phyloP scores from a whole-genome alignment of 2,329 filamentous ascomycete genomes.

The Monilinia vaccinii-corymbosi region DNA sequence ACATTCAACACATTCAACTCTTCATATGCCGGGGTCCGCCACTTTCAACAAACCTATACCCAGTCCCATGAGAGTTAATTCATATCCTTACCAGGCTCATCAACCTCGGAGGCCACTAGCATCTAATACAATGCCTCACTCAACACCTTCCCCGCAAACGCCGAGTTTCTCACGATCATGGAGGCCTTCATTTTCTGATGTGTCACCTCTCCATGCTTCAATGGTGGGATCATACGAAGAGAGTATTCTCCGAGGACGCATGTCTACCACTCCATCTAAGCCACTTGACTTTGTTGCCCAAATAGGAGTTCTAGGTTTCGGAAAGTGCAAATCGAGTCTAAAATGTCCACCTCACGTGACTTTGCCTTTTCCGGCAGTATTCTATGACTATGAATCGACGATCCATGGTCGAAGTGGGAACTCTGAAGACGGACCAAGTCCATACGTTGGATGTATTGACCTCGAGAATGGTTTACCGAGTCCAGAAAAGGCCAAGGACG shows the following conservation, averaged over 20 bases:
- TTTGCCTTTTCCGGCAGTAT: slow-evolving; percentile 86
- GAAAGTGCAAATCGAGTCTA: slow-evolving; percentile 77
- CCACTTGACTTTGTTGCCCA: slow-evolving; percentile 90
- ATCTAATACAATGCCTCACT: slow-evolving; percentile 40
- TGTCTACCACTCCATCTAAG: slow-evolving; percentile 92
- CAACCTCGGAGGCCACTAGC: slow-evolving; percentile 69
- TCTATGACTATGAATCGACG: slow-evolving; percentile 80
- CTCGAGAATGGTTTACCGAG: slow-evolving; percentile 68
- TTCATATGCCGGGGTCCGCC: slow-evolving; percentile 30
- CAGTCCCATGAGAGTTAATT: slow-evolving; percentile 47
- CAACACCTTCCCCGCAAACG: slow-evolving; percentile 39
- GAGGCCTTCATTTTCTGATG: slow-evolving; percentile 64
- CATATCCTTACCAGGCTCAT: slow-evolving; percentile 68
- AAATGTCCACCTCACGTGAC: slow-evolving; percentile 85
- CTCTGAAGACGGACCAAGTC: slow-evolving; percentile 79
- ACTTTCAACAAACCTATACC: slow-evolving; percentile 37
- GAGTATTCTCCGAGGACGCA: slow-evolving; percentile 85
- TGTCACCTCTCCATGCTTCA: slow-evolving; percentile 72
- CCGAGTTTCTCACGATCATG: slow-evolving; percentile 46
- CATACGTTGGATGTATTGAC: slow-evolving; percentile 90
- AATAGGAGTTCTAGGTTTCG: slow-evolving; percentile 84
- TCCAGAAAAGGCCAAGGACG: slow-evolving; percentile 35
- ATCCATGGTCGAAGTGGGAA: slow-evolving; percentile 49
- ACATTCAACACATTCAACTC: slow-evolving; percentile 38
- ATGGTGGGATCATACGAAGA: slow-evolving; percentile 99